Base-by-base conservation (phyloP, 768 basidiomycete genomes). In the Hirschioporus abietinus region DNA sequence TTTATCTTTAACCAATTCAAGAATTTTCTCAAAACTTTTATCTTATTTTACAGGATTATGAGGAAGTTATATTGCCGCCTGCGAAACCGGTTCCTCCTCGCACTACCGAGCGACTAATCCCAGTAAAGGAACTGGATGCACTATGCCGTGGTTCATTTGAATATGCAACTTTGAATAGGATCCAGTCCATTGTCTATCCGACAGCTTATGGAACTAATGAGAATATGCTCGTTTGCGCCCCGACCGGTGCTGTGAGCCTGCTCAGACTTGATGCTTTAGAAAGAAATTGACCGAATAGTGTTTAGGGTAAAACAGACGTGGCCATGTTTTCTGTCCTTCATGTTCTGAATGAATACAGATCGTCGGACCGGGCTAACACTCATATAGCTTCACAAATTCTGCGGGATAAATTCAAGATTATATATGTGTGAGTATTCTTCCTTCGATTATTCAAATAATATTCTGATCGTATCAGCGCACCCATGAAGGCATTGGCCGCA, bases 301-400 rank as follows among this genome's bases (percentile, higher is more conserved):
- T 52, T 35, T 71, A 96, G 95, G 97, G 97, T 77, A 99, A 99
- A 93, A 99, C 97, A 0, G 97, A 99, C 76, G 91, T 99, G 0
- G 97, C 97, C 0, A 91, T 99, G 87, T 82, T 99, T 73, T 84
- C 93, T 2, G 90, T 99, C 68, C 84, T 99, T 61, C 92, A 95
- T 34, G 92, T 96, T 30, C 78, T 99, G 60, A 80, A 88, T 63
- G 93, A 95, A 71, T 85, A 96, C 74, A 75, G 83, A 60, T 73
- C 72, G 8, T 73, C 78, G 12, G 69, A 73, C 27, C 65, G 73
- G 25, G 66, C 71, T 3, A 74, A 72, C 36, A 71, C 66, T 9
- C 77, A 72, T 59, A 71, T 86, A 7, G 77, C 78, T 10, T 74
- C 82, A 1, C 81, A 84, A 6, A 91, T 96, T 65, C 75, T 86